phyloP scores from a whole-genome alignment of 1,284 basidiomycete genomes.

The Pholiota adiposa region DNA sequence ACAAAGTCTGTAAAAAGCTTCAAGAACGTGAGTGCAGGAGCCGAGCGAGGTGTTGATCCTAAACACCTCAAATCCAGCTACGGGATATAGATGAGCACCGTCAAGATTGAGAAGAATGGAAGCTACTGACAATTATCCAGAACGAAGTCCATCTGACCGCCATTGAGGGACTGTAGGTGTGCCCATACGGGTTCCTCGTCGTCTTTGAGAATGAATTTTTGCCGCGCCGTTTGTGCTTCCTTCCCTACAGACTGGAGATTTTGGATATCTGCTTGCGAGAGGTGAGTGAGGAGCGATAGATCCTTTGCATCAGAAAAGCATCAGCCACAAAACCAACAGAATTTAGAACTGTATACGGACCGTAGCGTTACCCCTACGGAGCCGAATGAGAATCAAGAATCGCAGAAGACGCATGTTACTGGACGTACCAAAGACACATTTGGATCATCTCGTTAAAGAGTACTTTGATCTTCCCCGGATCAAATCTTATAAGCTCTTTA shows the following conservation, averaged over 20 bases:
- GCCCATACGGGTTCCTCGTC: slow-evolving; percentile 83
- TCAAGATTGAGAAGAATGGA: slow-evolving; percentile 5
- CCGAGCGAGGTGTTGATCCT: background rate
- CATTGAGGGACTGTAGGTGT: slow-evolving; percentile 62
- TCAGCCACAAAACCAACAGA: slow-evolving; percentile 40
- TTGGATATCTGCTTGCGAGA: slow-evolving; percentile 82
- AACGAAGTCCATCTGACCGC: slow-evolving; percentile 82
- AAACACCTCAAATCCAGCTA: slow-evolving; percentile 87
- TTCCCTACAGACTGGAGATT: slow-evolving; percentile 83
- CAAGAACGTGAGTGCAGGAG: slow-evolving; percentile 1
- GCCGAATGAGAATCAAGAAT: background rate
- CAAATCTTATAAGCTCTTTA: slow-evolving; percentile 46
- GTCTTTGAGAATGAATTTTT: slow-evolving; percentile 83
- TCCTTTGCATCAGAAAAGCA: slow-evolving; percentile 51
- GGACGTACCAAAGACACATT: slow-evolving; percentile 80
- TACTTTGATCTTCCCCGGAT: slow-evolving; percentile 59
- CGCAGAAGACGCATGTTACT: background rate
- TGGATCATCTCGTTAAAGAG: slow-evolving; percentile 87
- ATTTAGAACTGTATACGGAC: slow-evolving; percentile 35
- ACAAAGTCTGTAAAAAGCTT: slow-evolving; percentile 93
- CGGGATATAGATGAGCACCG: slow-evolving; percentile 1
- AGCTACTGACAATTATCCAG: slow-evolving; percentile 81
- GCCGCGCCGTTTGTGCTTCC: slow-evolving; percentile 74
- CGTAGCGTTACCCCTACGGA: slow-evolving; percentile 79
- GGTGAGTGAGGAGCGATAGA: slow-evolving; percentile 81